Evolutionary conservation across 768 basidiomycete species (phyloP).

Genomic region (Thelephora ganbajun): DNA sequence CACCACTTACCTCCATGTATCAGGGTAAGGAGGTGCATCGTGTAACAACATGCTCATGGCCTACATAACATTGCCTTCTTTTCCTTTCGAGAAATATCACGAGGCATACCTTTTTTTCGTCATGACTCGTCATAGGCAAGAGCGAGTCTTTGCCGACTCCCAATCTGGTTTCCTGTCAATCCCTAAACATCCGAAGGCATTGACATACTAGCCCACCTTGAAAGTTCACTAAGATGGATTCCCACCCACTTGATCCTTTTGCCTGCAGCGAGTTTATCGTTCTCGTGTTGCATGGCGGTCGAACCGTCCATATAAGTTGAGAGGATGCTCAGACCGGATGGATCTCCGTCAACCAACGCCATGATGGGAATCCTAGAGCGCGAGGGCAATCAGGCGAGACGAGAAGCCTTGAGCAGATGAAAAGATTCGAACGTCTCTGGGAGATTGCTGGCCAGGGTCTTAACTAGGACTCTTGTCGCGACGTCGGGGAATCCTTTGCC

Average conservation of each 20-base stretch:
- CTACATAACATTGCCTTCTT: conserved; percentile 20
- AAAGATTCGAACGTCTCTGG: conserved; percentile 34
- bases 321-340: conserved; percentile 86
- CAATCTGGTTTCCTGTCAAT: conserved; percentile 26
- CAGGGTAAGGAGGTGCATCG: conserved; percentile 27
- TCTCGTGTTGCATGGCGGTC: conserved; percentile 53
- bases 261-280: conserved; percentile 43
- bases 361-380: conserved; percentile 57
- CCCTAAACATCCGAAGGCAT: neutral
- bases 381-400: neutral
- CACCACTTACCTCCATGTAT: conserved; percentile 48
- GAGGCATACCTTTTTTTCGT: conserved; percentile 55
- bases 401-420: neutral
- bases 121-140: conserved; percentile 54
- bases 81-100: neutral
- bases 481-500: conserved; percentile 97
- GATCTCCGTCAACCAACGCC: conserved; percentile 80
- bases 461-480: conserved; percentile 76
- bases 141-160: conserved; percentile 45
- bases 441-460: conserved; percentile 52
- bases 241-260: conserved; percentile 71
- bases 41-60: conserved; percentile 49
- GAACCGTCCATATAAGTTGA: conserved; percentile 83
- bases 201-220: conserved; percentile 28
- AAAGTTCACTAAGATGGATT: conserved; percentile 53